Evolutionary conservation across 306 rosid genomes (phyloP).

Genomic region (Adenanthera pavonina): DNA sequence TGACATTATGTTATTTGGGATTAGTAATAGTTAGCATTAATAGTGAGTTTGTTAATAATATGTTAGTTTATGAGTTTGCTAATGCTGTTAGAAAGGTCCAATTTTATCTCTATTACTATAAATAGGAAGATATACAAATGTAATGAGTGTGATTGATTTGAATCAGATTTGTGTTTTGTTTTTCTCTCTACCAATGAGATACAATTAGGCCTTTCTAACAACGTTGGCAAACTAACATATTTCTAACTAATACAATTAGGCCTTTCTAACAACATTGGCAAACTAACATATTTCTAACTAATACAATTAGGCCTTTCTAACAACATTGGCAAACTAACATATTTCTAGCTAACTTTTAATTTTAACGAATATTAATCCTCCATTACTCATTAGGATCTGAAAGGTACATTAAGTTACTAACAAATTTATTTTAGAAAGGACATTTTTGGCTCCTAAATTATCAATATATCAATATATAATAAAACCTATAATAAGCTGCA

Average conservation of each 20-base stretch:
- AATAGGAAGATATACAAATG: neutral
- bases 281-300: neutral
- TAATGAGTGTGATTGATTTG: neutral
- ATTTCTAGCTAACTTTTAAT: neutral
- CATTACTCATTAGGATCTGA: neutral
- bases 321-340: neutral
- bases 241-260: neutral
- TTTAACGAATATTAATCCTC: neutral
- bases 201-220: neutral
- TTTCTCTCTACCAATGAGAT: neutral
- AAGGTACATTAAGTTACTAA: neutral
- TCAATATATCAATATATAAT: neutral
- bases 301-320: neutral
- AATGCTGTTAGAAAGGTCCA: neutral
- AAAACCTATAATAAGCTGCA: too few relatives aligned
- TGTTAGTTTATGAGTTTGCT: neutral
- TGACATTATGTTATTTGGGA: neutral
- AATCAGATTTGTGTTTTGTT: neutral
- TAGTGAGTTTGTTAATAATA: neutral
- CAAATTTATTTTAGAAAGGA: slow-evolving; percentile 4
- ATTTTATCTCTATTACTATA: neutral
- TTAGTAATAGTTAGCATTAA: neutral
- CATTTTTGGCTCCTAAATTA: neutral
- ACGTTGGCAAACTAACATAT: too few relatives aligned
- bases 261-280: neutral